phyloP scores from a whole-genome alignment of 2,329 filamentous ascomycete species.

The Diaporthe velutina region DNA sequence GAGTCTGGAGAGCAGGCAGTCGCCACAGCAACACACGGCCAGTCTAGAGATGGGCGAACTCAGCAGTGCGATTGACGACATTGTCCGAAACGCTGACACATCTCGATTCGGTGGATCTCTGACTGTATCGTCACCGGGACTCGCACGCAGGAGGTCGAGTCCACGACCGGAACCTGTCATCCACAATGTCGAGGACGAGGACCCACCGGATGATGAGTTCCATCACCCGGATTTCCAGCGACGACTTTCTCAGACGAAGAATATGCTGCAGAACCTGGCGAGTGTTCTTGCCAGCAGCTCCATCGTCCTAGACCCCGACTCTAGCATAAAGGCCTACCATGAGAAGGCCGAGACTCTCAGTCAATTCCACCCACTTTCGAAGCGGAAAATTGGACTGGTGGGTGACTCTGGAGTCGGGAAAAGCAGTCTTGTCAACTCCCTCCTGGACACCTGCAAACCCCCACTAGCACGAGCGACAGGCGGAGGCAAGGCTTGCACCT shows the following conservation, averaged over 20 bases:
- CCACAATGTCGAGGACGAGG: neutral
- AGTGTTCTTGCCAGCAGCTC: constrained; percentile 51
- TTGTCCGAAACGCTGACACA: neutral
- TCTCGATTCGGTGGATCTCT: neutral
- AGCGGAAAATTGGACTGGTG: constrained; percentile 59
- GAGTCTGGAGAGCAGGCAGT: neutral
- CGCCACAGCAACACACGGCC: too few relatives aligned
- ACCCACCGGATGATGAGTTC: constrained; percentile 48
- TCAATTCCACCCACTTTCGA: constrained; percentile 53
- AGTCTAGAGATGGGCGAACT: neutral
- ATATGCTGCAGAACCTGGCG: constrained; percentile 47
- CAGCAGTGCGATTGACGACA: neutral
- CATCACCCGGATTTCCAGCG: constrained; percentile 52
- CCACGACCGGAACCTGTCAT: neutral
- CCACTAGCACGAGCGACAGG: constrained; percentile 58
- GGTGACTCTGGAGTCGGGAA: constrained; percentile 64
- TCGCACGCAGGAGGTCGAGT: neutral
- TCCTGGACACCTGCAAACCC: constrained; percentile 57
- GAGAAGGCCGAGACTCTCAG: constrained; percentile 50
- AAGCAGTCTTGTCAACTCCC: constrained; percentile 64
- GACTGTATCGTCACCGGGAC: neutral
- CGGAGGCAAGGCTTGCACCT: constrained; percentile 61
- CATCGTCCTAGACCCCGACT: constrained; percentile 53
- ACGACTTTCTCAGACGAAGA: constrained; percentile 50
- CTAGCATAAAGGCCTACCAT: constrained; percentile 53